Conservation (phyloP, 2,329 filamentous ascomycete genomes). For the Metarhizium album region DNA sequence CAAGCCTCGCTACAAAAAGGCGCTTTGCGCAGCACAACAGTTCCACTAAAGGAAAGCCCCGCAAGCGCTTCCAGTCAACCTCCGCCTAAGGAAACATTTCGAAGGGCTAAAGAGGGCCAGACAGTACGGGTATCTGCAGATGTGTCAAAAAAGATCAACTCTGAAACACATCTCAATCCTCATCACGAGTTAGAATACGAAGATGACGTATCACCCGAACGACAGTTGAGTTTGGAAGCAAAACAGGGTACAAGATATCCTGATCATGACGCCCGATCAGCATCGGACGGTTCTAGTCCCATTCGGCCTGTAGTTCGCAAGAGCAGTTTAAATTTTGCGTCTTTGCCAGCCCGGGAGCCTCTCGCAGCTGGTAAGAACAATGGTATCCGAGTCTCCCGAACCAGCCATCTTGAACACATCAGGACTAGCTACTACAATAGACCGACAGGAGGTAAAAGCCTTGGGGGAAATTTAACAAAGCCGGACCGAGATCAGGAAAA, state of each 20-base stretch:
- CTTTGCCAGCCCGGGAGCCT: slow-evolving; percentile 82
- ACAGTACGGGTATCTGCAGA: slow-evolving; percentile 15
- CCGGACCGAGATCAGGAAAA: slow-evolving; percentile 38
- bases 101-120: slow-evolving; percentile 36
- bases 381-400: slow-evolving; percentile 60
- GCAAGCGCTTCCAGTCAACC: slow-evolving; percentile 18
- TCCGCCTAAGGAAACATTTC: slow-evolving; percentile 28
- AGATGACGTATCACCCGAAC: slow-evolving; percentile 5
- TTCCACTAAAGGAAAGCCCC: slow-evolving; percentile 13
- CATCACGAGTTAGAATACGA: slow-evolving; percentile 1
- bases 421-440: slow-evolving; percentile 65
- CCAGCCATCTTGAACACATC: slow-evolving; percentile 66
- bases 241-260: slow-evolving; percentile 1
- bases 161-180: not conserved
- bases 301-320: slow-evolving; percentile 72
- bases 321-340: slow-evolving; percentile 90
- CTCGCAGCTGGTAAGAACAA: slow-evolving; percentile 75
- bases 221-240: slow-evolving; percentile 4
- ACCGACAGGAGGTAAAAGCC: slow-evolving; percentile 62
- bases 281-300: slow-evolving; percentile 62
- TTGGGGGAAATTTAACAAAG: slow-evolving; percentile 38
- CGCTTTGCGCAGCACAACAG: slow-evolving; percentile 9
- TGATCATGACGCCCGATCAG: slow-evolving; percentile 42
- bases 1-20: slow-evolving; percentile 12
- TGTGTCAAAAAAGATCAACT: not conserved